Base-by-base conservation (phyloP, 2,329 filamentous ascomycete genomes). In the Emericellopsis atlantica region DNA sequence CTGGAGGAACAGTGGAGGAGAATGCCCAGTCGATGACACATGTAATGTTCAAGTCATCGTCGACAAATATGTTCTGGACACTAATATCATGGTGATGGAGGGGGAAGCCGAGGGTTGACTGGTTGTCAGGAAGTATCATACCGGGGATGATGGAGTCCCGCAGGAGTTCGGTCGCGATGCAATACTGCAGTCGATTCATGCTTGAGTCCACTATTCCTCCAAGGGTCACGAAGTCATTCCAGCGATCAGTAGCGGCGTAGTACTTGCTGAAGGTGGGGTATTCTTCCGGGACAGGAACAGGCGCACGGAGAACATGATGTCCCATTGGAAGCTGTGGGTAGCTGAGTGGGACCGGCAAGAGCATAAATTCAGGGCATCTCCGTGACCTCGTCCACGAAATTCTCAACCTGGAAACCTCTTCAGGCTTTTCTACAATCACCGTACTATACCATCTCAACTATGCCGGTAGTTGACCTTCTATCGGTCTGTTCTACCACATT, bases 1-100 rank as follows among this genome's bases (percentile, higher is more conserved):
- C 39, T 5, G 51, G 35, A 12, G 49, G 46, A 9, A 45, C 41
- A 6, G 47, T 36, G 38, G 44, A 40, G 32, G 49, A 32, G 31
- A 45, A 52, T n/a, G 45, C 41, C 52, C 49, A 54, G 31, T 54
- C 51, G 41, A 54, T 52, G 12, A 54, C 45, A 32, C 40, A 52
- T 24, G 46, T 47, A 14, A 54, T 45, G 23, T 52, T 51, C 32
- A 54, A 41, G 1, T 51, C 26, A 1, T 51, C 46, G 22, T 54
- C 48, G 11, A 53, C 48, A 40, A 48, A 54, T 9, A 54, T 46
- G 23, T 54, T 54, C 16, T 48, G 47, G 21, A 42, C n/a, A 41
- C 51, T 44, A 16, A 54, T 49, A 24, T 54, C 50, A 1, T 49
- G 52, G 35, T 54, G 50, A 31, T 40, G 45, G 6, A 54, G 43